Conservation (phyloP, 129 eudicot genomes). For the Flaveria trinervia region DNA sequence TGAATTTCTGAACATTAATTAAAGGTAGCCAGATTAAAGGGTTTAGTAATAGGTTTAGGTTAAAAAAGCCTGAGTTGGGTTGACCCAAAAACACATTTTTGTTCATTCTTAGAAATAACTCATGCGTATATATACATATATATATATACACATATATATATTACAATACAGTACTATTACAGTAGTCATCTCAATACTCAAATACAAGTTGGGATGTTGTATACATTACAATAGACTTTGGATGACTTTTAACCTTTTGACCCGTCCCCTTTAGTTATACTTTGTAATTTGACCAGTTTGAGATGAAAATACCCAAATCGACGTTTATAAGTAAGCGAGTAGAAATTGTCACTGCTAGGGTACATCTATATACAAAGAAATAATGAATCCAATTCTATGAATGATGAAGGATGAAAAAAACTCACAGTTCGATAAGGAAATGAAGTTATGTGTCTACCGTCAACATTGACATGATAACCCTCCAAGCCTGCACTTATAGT, state of each 20-base stretch:
- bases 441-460: constrained; percentile 79
- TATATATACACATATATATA: no score
- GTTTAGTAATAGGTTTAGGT: not conserved
- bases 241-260: not conserved
- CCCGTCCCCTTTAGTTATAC: not conserved
- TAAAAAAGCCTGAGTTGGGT: not conserved
- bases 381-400: not conserved
- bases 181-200: no score
- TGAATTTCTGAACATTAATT: not conserved
- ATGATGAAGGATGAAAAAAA: constrained; percentile 12
- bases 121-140: no score
- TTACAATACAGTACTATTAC: not conserved
- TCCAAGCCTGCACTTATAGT: constrained; percentile 78
- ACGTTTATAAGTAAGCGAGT: constrained; percentile 1
- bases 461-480: constrained; percentile 82
- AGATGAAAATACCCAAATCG: constrained; percentile 3
- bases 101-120: no score
- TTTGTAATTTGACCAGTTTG: not conserved
- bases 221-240: not conserved
- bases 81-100: not conserved
- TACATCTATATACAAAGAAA: not conserved
- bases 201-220: not conserved
- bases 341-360: not conserved
- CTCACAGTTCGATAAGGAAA: constrained; percentile 86
- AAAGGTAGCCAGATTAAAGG: not conserved